A percentile compares a stretch with the other conserved stretches of the same genome.
phyloP scores from a whole-genome alignment of 768 basidiomycete genomes.

The Phlegmacium glaucopus region DNA sequence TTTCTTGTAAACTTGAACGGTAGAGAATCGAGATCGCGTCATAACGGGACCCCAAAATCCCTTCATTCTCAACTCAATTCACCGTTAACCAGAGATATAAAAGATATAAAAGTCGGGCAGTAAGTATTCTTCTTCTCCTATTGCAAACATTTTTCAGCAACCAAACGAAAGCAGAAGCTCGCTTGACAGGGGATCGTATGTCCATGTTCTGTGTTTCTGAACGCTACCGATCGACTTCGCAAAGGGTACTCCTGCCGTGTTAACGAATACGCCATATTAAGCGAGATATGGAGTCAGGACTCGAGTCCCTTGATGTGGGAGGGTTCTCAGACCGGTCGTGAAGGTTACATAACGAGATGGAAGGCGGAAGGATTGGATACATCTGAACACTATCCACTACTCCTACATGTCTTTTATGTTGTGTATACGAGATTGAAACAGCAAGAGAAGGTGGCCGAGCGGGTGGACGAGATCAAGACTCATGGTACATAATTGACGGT shows the following conservation, averaged over 20 bases:
- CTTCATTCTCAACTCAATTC: slow-evolving; percentile 26
- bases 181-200: slow-evolving; percentile 30
- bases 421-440: not conserved
- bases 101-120: slow-evolving; percentile 29
- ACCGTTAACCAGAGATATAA: slow-evolving; percentile 23
- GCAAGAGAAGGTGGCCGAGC: not conserved
- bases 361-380: not conserved
- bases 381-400: not conserved
- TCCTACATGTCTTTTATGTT: not conserved
- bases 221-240: slow-evolving; percentile 14
- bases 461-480: no score
- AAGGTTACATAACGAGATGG: not conserved
- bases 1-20: no score
- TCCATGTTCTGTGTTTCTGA: slow-evolving; percentile 28
- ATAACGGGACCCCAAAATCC: slow-evolving; percentile 21
- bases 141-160: slow-evolving; percentile 2
- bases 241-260: not conserved
- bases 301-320: not conserved
- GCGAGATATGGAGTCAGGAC: not conserved
- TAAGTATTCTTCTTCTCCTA: slow-evolving; percentile 30
- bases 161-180: slow-evolving; percentile 22
- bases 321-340: not conserved
- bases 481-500: no score
- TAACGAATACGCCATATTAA: not conserved
- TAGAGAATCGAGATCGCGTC: no score